phyloP scores from a whole-genome alignment of 2,329 filamentous ascomycete species.

The Pseudocercospora ulei region DNA sequence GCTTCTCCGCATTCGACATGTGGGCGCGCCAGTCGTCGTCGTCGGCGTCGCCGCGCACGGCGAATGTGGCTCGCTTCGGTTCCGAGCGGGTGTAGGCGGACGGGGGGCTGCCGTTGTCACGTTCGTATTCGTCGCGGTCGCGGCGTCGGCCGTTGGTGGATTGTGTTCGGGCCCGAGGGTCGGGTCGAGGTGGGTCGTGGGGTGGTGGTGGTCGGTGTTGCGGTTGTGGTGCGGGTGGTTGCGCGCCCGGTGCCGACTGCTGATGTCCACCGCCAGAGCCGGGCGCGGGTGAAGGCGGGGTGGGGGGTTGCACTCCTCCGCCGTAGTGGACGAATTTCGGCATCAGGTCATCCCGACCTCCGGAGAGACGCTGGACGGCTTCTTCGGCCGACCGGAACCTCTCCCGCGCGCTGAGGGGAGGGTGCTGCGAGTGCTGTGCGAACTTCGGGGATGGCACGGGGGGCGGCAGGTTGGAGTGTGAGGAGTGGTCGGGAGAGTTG shows the following conservation, averaged over 20 bases:
- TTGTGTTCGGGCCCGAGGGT: constrained; percentile 32
- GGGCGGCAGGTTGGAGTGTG: constrained; percentile 54
- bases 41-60: constrained; percentile 25
- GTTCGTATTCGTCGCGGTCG: constrained; percentile 79
- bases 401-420: constrained; percentile 50
- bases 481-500: constrained; percentile 56
- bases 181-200: constrained; percentile 33
- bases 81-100: constrained; percentile 51
- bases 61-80: constrained; percentile 42
- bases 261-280: constrained; percentile 8
- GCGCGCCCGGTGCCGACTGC: constrained; percentile 21
- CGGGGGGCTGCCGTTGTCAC: constrained; percentile 74
- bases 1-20: constrained; percentile 77
- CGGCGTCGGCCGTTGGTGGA: constrained; percentile 60
- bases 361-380: constrained; percentile 78
- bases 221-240: constrained; percentile 15
- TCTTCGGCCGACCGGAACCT: constrained; percentile 93
- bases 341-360: constrained; percentile 81
- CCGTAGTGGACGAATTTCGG: constrained; percentile 90
- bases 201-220: constrained; percentile 26
- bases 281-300: constrained; percentile 69
- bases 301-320: constrained; percentile 86
- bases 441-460: constrained; percentile 71
- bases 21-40: constrained; percentile 54
- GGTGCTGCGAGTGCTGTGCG: constrained; percentile 40